Evolutionary conservation across 2,329 filamentous ascomycete genomes (phyloP), one percentile per base, ranked within the genome.

Genomic region (Botrytis tulipae): DNA sequence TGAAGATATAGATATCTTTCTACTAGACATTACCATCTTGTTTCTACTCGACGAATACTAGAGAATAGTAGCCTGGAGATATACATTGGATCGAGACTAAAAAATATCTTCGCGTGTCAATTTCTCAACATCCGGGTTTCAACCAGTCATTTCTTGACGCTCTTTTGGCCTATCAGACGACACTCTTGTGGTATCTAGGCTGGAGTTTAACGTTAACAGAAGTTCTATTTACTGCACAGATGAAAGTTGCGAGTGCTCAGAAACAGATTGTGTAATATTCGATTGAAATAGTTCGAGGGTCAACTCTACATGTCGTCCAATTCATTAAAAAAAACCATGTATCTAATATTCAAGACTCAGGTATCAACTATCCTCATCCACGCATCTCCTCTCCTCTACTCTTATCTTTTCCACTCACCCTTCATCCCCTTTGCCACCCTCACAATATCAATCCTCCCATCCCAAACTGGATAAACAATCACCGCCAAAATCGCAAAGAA

Each of bases 391-490:
- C 25, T 54, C 22, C 32, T n/a, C 14, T 16, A 29, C 1, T 10
- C 12, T 6, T n/a, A 18, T n/a, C 18, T n/a, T 20, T 22, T 54
- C 42, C 29, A 72, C 16, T 54, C 54, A 12, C 29, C n/a, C 54
- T 3, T 12, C 37, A 61, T 25, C 3, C 54, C 51, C 35, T 54
- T 46, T 7, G 32, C 9, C 20, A 35, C 54, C 32, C 37, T 48
- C 29, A 25, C 29, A 37, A 85, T 85, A 42, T 82, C 84, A 72
- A 79, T 75, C 35, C 84, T 78, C 7, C 85, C 85, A 77, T 87
- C 85, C 74, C 83, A 86, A 20, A 87, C 75, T 1, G 85, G 85
- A 76, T 83, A 87, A 1, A 87, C 75, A 0, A 85, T 82, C 0
- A 87, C 85, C 0, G 83, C 83, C 12, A 80, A 78, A 65, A 87